Base-by-base conservation (phyloP, 2,329 filamentous ascomycete species). In the Ceratocystis destructans region DNA sequence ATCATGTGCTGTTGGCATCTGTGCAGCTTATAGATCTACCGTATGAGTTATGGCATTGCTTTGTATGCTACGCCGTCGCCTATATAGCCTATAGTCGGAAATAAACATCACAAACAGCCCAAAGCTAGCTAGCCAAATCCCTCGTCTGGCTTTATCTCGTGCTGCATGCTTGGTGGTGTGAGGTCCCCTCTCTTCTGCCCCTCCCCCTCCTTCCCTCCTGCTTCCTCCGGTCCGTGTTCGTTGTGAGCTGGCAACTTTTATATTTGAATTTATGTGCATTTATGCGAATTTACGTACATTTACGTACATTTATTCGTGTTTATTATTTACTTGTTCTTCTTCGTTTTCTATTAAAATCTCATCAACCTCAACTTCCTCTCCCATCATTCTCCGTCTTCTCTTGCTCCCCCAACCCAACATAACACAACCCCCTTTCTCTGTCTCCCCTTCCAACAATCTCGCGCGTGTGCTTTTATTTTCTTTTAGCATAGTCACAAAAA, bases 401-500 rank as follows among this genome's bases (percentile, higher is more conserved):
- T 12, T 31, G 12, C 53, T 57, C n/a, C 50, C 22, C 8, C 50
- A 20, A 12, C 12, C 7, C 50, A 55, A 55, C 12, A 59, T 59
- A 33, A 41, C 48, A 53, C 48, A 53, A 20, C 33, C 28, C 22
- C 22, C 15, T 50, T 50, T 10, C 17, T 50, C 46, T 22, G 5
- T 20, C 28, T 31, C 28, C 50, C 17, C 53, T 33, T 3, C 8
- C 3, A 31, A 37, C 33, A 7, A 31, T 25, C 28, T 31, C 25
- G 25, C 53, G 25, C 28, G 28, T 59, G 25, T 25, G 53, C 28
- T 7, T 53, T 50, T n/a, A 4, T 50, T 22, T 50, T 59, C 53
- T 33, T 59, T n/a, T 59, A 59, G 53, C 28, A 57, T 59, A 59
- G 53, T 59, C 53, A 59, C n/a, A 33, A 59, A 59, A 22, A 50